Conservation (phyloP, 2,329 filamentous ascomycete genomes). For the Penicillium occitanis region DNA sequence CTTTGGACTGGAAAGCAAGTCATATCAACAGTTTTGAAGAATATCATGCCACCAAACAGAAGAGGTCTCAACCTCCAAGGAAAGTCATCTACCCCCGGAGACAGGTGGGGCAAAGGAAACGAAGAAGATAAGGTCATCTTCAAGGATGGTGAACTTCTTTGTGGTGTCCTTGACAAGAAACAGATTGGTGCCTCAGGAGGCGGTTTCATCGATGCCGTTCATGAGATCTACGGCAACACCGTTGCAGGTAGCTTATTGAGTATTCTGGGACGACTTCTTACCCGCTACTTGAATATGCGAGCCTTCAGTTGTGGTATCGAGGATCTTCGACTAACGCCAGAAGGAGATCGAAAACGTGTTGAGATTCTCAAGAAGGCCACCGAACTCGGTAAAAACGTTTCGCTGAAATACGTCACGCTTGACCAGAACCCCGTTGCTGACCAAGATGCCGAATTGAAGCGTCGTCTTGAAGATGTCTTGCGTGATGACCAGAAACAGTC, state of each 20-base stretch:
- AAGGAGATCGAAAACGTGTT: conserved; percentile 71
- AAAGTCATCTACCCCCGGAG: conserved; percentile 73
- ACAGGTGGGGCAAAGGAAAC: conserved; percentile 67
- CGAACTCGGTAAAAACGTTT: conserved; percentile 72
- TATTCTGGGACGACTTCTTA: conserved; percentile 83
- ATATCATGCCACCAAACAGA: conserved; percentile 76
- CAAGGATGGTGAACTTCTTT: conserved; percentile 81
- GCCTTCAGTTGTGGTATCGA: conserved; percentile 98
- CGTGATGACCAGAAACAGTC: conserved; percentile 89
- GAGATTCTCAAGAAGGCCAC: conserved; percentile 67
- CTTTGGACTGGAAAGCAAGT: conserved; percentile 97
- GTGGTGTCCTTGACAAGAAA: conserved; percentile 91
- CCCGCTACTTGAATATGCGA: conserved; percentile 85
- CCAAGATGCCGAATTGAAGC: conserved; percentile 68
- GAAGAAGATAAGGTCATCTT: conserved; percentile 83
- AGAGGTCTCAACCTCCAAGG: conserved; percentile 76
- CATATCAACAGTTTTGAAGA: conserved; percentile 87
- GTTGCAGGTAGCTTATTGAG: conserved; percentile 84
- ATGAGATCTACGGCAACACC: conserved; percentile 88
- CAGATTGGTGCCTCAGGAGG: conserved; percentile 87
- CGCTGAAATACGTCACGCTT: conserved; percentile 84
- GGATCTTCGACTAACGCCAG: conserved; percentile 78
- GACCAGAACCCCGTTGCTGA: conserved; percentile 62
- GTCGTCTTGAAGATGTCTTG: conserved; percentile 82
- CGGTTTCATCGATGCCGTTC: conserved; percentile 85